Evolutionary conservation across 192 early-diverging fungal genomes (phyloP), one percentile per base, ranked within the genome.

Genomic region (Gryganskiella cystojenkinii): DNA sequence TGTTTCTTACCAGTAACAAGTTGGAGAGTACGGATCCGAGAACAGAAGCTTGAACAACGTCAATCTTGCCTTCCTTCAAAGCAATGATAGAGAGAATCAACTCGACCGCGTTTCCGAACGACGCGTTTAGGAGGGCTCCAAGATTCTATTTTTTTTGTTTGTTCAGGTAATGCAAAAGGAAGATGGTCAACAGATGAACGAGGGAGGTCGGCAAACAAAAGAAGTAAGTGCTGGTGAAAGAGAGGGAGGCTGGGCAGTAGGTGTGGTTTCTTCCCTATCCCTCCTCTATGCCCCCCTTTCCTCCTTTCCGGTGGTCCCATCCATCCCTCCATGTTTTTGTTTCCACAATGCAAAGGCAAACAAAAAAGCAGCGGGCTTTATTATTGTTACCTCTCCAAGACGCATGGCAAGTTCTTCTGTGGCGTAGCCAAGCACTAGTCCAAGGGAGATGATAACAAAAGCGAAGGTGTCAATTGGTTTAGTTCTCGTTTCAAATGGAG

Each of bases 11-110:
- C 55, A 98, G 83, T 22, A 96, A 72, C 60, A 98, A 61, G 81
- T 97, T 98, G 67, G 92, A 93, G n/a, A 98, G 85, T 52, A 98
- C 93, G 5, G 94, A 96, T 28, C 97, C 97, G 2, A 97, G 79
- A 55, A 98, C 86, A 31, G 92, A 92, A 0, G 97, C 90, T 78
- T 97, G 90, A 37, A 98, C 95, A 52, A 98, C 95, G 7, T 84
- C 75, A 17, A 96, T 82, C 53, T 95, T 80, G 61, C 88, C 88
- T 61, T 92, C 79, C 20, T 85, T 82, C 31, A 99, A 82, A 6
- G 96, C 95, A 73, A 96, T 84, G 24, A 97, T 82, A 13, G 88
- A 88, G 10, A 99, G 85, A 71, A 99, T 90, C 69, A 94, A 69
- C 78, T 95, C 94, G 24, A 97, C 94, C 8, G 93, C 92, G 70